phyloP scores from a whole-genome alignment of 108 stramenopile genomes.

The Aurantiochytrium sp. region DNA sequence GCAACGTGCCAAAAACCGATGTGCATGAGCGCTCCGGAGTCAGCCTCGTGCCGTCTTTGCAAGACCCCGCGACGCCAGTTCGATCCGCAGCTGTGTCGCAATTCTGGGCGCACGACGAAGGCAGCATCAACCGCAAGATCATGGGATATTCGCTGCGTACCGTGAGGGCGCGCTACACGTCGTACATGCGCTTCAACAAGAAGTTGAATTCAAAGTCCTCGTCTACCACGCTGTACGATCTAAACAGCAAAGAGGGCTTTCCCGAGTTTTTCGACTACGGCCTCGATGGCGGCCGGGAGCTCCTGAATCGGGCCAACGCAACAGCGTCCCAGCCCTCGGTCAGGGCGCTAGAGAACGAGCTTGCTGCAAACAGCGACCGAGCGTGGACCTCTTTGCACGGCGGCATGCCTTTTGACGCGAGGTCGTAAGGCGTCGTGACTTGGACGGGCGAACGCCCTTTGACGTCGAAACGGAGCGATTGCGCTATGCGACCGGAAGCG shows the following conservation, averaged over 20 bases:
- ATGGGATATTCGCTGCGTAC: constrained; percentile 26
- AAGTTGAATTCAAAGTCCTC: neutral
- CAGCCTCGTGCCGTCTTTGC: neutral
- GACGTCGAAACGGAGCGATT: too few relatives aligned
- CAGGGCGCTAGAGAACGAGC: too few relatives aligned
- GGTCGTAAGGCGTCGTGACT: too few relatives aligned
- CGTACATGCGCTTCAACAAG: neutral
- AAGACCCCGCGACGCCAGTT: neutral
- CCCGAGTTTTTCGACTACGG: neutral
- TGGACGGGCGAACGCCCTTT: too few relatives aligned
- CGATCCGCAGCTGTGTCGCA: neutral
- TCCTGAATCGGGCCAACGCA: neutral
- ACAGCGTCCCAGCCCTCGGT: too few relatives aligned
- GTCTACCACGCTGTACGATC: neutral
- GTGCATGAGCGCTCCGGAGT: neutral
- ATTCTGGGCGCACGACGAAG: neutral
- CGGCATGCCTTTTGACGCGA: too few relatives aligned
- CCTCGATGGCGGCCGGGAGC: neutral
- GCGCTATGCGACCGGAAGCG: too few relatives aligned
- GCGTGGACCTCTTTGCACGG: too few relatives aligned
- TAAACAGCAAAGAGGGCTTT: neutral
- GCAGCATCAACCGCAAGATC: neutral
- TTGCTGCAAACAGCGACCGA: too few relatives aligned
- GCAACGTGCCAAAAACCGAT: neutral
- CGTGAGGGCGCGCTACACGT: neutral